Evolutionary conservation across 306 rosid genomes (phyloP).

Genomic region (Rosa chinensis): DNA sequence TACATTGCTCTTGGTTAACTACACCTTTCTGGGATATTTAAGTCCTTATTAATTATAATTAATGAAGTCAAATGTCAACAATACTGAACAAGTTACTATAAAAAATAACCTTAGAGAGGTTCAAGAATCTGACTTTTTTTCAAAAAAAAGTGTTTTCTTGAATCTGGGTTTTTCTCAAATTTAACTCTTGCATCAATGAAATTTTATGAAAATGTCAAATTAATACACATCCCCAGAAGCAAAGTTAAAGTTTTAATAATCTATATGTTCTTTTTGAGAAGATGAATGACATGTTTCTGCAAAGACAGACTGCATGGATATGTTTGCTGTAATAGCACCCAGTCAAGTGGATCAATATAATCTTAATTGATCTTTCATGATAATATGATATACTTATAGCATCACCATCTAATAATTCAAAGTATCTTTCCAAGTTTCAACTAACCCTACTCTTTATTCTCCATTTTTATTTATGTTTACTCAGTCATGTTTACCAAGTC

Average conservation of each 20-base stretch:
- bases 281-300: conserved; percentile 16
- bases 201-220: background rate
- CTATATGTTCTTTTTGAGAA: background rate
- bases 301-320: background rate
- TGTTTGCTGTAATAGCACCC: background rate
- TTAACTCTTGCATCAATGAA: background rate
- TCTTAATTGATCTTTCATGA: background rate
- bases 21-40: background rate
- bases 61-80: conserved; percentile 2
- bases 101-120: background rate
- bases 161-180: background rate
- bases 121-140: background rate
- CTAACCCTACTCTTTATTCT: background rate
- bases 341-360: background rate
- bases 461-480: background rate
- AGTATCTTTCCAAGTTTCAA: conserved; percentile 11
- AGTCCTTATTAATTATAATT: background rate
- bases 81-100: conserved; percentile 4
- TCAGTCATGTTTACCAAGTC: conserved; percentile 15
- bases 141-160: background rate
- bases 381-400: background rate
- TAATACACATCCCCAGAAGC: conserved; percentile 4
- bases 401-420: conserved; percentile 18
- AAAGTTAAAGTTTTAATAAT: conserved; percentile 4
- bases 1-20: background rate